Evolutionary conservation across 768 basidiomycete species (phyloP).

Genomic region (Podaxis mareebaensis): DNA sequence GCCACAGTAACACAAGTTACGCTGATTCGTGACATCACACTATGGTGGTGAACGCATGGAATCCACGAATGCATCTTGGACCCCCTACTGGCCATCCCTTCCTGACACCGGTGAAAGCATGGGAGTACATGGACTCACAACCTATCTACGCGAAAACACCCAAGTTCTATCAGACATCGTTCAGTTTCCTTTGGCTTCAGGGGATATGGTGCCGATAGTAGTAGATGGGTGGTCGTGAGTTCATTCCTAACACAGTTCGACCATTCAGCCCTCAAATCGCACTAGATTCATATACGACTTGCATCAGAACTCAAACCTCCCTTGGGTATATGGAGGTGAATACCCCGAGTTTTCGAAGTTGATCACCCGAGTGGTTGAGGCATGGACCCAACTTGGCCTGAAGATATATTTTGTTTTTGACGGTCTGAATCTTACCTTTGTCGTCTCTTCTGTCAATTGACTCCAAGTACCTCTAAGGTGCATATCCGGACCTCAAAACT

Average conservation of each 20-base stretch:
- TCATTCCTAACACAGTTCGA: conserved; percentile 12
- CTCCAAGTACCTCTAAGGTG: conserved; percentile 42
- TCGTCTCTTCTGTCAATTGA: conserved; percentile 17
- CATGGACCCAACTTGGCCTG: conserved; percentile 71
- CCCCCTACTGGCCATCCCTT: background rate
- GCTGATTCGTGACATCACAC: too few species aligned
- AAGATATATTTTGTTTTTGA: conserved; percentile 79
- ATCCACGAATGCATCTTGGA: too few species aligned
- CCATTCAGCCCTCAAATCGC: conserved; percentile 14
- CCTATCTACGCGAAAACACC: conserved; percentile 51
- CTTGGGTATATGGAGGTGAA: conserved; percentile 89
- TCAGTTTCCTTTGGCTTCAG: conserved; percentile 21
- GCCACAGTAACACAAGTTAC: too few species aligned
- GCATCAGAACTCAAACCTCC: conserved; percentile 56
- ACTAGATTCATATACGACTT: conserved; percentile 75
- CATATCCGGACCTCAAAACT: conserved; percentile 70
- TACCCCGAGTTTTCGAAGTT: conserved; percentile 56
- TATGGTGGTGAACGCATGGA: too few species aligned
- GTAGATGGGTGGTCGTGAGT: conserved; percentile 91
- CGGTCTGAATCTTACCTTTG: conserved; percentile 45
- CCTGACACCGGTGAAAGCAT: conserved; percentile 27
- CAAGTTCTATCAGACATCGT: conserved; percentile 39
- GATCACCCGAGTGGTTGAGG: conserved; percentile 51
- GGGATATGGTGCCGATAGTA: conserved; percentile 49
- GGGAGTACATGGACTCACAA: conserved; percentile 56